Evolutionary conservation across 768 basidiomycete species (phyloP), one percentile per base, ranked within the genome.

Genomic region (Pisolithus microcarpus): DNA sequence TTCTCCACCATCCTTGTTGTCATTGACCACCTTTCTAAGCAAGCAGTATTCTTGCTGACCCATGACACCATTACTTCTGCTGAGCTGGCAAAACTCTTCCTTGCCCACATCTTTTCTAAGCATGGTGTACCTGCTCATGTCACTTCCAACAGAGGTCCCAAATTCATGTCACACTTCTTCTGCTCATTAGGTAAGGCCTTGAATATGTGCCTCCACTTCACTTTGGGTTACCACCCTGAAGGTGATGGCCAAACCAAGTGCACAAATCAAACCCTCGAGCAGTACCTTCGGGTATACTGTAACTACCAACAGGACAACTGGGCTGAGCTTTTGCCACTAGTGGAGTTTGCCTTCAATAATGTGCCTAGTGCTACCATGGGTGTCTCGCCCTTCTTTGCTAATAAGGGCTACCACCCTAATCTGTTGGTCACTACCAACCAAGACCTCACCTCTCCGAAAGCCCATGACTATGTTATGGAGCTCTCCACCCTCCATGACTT

Each of bases 271-370:
- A 43, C 24, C 7, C 42, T 43, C 8, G 60, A 68, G 48, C 56
- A 66, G 45, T 70, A 65, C 49, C 56, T 69, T 4, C 42, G 52
- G 7, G 51, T 64, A 10, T 70, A 66, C 46, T 49, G 58, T 38
- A 62, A 61, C 44, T 58, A 63, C 24, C 49, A 57, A 23, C 69
- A 70, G 52, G 58, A 62, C 56, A 69, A 71, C 43, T 72, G 69
- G 70, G 53, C 62, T 0, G 51, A 63, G 9, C 62, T 60, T 48
- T 44, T 72, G 0, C 53, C 61, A n/a, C 56, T 60, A 10, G 60
- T 65, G 0, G 63, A 71, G 42, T 72, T 70, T 48, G 58, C 67
- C 0, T 61, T 61, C 43, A 72, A 71, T 50, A 62, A 63, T 50
- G 52, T 54, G 4, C 38, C 56, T 0, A 52, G 60, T 21, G 50